A percentile compares a stretch with the other conserved stretches of the same genome.
Conservation (phyloP, 768 basidiomycete genomes). For the Rhodosporidiobolus sp. region DNA sequence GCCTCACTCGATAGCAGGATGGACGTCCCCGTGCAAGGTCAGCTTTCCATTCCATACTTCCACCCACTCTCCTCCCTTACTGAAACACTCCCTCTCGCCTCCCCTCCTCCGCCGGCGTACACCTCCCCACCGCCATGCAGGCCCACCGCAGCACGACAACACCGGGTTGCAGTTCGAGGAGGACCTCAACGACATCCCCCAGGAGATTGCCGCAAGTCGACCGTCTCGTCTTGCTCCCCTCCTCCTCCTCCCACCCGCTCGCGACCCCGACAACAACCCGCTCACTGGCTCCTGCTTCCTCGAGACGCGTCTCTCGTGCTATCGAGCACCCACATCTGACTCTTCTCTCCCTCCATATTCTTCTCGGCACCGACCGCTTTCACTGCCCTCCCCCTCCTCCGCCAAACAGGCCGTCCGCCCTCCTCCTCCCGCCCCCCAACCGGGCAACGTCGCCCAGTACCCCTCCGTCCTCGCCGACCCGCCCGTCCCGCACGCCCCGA, state of each 20-base stretch:
- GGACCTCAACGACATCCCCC: conserved; percentile 28
- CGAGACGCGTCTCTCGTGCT: background rate
- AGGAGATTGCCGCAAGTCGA: background rate
- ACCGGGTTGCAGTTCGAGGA: conserved; percentile 25
- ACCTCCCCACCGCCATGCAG: background rate
- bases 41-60: background rate
- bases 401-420: background rate
- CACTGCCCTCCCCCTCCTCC: background rate
- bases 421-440: background rate
- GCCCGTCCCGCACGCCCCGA: background rate
- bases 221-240: background rate
- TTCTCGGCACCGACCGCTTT: background rate
- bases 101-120: background rate
- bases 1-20: background rate
- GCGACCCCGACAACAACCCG: background rate
- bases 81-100: background rate
- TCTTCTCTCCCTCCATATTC: background rate
- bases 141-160: conserved; percentile 2
- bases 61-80: background rate
- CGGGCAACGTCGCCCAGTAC: background rate
- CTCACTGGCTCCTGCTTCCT: background rate
- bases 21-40: conserved; percentile 7
- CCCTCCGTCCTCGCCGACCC: conserved; percentile 18
- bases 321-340: too few relatives aligned
- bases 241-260: background rate